These are phyloP conservation scores for Aspergillus sp. DNA, from an alignment of 2,329 filamentous ascomycete genomes.

Conservation along the genomic window DNA sequence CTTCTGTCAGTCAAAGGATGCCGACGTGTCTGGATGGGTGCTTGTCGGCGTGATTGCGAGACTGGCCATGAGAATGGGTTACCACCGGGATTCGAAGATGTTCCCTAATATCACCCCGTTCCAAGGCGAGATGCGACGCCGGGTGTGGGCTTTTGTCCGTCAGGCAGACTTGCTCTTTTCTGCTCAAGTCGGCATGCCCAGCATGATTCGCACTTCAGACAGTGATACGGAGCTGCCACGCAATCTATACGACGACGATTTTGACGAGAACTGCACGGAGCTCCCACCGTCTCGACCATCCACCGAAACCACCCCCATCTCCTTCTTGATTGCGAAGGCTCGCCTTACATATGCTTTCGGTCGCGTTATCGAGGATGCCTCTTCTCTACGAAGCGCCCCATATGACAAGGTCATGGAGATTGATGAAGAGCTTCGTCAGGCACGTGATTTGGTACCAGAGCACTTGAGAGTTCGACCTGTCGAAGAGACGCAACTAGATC, in stretches of 20 bases:
- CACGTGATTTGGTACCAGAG: constrained; percentile 68
- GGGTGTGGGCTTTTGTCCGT: constrained; percentile 50
- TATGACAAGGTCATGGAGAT: constrained; percentile 64
- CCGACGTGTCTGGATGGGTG: constrained; percentile 60
- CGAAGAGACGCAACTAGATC: constrained; percentile 71
- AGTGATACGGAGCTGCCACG: constrained; percentile 61
- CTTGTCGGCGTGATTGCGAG: constrained; percentile 60
- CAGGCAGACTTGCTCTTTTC: constrained; percentile 65
- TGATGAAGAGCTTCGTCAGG: constrained; percentile 57
- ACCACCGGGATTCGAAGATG: constrained; percentile 61
- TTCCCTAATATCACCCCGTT: constrained; percentile 60
- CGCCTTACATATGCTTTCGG: constrained; percentile 44
- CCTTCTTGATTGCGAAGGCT: constrained; percentile 50
- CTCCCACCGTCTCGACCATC: constrained; percentile 58
- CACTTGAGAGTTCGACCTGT: constrained; percentile 75
- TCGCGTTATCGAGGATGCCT: constrained; percentile 43
- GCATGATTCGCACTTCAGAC: constrained; percentile 63
- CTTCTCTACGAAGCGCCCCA: constrained; percentile 43
- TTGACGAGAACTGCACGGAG: constrained; percentile 54
- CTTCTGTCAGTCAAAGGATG: constrained; percentile 57
- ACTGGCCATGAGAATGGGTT: constrained; percentile 65
- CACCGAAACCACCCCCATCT: constrained; percentile 58
- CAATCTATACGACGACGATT: constrained; percentile 66
- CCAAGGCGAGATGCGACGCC: constrained; percentile 58
- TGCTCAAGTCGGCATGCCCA: constrained; percentile 67